Percentiles rank a stretch among this genome's conserved stretches.
These are phyloP conservation scores for Phalaenopsis equestris DNA, from an alignment of 106 monocot genomes.

Conservation along the genomic window DNA sequence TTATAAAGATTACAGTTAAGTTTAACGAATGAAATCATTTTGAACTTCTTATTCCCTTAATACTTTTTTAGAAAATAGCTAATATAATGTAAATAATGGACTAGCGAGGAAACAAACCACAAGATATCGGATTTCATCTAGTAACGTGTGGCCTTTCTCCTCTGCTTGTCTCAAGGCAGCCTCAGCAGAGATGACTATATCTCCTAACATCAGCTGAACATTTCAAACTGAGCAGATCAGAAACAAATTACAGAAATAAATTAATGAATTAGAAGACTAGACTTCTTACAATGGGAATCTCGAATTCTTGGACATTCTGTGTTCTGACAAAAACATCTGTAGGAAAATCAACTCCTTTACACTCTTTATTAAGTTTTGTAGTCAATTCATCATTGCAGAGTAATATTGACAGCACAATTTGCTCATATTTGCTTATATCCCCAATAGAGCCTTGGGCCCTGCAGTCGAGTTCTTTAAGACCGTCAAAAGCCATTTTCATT, in stretches of 20 bases:
- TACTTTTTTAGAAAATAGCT: no score
- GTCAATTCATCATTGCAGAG: conserved; percentile 51
- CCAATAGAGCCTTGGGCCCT: conserved; percentile 25
- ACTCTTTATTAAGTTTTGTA: conserved; percentile 41
- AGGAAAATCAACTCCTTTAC: conserved; percentile 40
- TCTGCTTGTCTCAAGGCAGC: conserved; percentile 89
- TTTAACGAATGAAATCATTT: background rate
- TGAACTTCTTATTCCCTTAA: background rate
- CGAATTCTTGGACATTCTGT: conserved; percentile 36
- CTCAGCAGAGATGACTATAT: conserved; percentile 92
- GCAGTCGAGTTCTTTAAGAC: conserved; percentile 24
- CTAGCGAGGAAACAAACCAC: conserved; percentile 32
- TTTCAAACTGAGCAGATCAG: conserved; percentile 5
- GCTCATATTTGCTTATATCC: conserved; percentile 37
- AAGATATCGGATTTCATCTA: conserved; percentile 90
- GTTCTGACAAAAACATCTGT: conserved; percentile 47
- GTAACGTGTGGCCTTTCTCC: conserved; percentile 78
- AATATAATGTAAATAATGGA: background rate
- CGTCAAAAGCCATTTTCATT: conserved; percentile 51
- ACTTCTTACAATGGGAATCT: conserved; percentile 40
- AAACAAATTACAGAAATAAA: conserved; percentile 1
- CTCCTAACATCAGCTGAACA: conserved; percentile 75
- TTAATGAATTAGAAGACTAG: background rate
- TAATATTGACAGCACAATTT: conserved; percentile 35
- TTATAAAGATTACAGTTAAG: background rate